Evolutionary conservation across 768 basidiomycete genomes (phyloP).

Genomic region (Lanmaoa rubissima): DNA sequence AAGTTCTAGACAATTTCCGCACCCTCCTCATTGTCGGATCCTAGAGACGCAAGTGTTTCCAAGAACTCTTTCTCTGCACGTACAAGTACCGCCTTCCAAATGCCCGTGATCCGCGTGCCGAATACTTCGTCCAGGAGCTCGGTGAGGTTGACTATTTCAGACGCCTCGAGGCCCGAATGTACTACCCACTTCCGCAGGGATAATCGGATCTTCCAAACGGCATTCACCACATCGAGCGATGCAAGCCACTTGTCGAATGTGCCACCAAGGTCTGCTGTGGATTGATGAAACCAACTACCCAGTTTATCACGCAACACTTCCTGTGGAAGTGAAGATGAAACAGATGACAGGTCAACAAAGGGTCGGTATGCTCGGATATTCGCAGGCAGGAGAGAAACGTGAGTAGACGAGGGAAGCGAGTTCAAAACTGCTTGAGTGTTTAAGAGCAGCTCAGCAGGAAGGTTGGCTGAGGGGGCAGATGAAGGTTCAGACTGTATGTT

Average conservation of each 20-base stretch:
- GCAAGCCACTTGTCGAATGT: conserved; percentile 57
- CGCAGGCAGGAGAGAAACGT: conserved; percentile 73
- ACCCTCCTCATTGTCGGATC: conserved; percentile 19
- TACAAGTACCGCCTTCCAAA: conserved; percentile 56
- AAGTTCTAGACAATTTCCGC: conserved; percentile 1
- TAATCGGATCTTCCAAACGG: conserved; percentile 69
- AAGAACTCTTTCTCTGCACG: conserved; percentile 47
- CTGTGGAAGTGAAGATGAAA: conserved; percentile 50
- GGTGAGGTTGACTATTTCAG: conserved; percentile 47
- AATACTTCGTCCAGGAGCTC: conserved; percentile 53
- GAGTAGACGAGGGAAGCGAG: conserved; percentile 77
- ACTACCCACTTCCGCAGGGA: conserved; percentile 48
- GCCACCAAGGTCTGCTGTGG: conserved; percentile 42
- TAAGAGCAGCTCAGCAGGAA: conserved; percentile 55
- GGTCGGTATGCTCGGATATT: conserved; percentile 78
- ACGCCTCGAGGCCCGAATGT: conserved; percentile 41
- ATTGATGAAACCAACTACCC: conserved; percentile 61
- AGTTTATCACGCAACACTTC: conserved; percentile 46
- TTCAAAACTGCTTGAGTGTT: conserved; percentile 67
- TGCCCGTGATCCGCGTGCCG: conserved; percentile 48
- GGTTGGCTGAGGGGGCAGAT: conserved; percentile 20
- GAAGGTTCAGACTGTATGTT: conserved; percentile 56
- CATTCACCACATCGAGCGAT: conserved; percentile 55
- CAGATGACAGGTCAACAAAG: conserved; percentile 70
- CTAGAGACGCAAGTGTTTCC: conserved; percentile 35